These are phyloP conservation scores for Phytophthora pisi DNA, from an alignment of 352 stramenopile species.

Conservation along the genomic window DNA sequence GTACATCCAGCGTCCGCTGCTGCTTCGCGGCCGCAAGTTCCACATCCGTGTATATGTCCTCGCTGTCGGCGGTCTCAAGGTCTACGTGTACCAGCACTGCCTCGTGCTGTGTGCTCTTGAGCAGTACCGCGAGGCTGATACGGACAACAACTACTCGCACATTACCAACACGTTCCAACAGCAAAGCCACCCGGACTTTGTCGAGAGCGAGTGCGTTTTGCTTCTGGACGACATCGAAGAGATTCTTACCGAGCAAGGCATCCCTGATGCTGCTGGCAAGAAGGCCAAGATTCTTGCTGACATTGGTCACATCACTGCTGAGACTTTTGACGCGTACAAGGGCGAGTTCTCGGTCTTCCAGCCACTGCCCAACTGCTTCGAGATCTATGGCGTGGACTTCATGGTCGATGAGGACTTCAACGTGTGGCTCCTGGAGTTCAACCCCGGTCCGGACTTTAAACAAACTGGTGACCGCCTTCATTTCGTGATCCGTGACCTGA, in stretches of 20 bases:
- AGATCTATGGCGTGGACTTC: conserved; percentile 82
- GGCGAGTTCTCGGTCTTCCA: conserved; percentile 79
- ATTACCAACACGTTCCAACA: conserved; percentile 86
- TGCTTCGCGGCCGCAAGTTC: conserved; percentile 73
- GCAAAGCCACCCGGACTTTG: conserved; percentile 67
- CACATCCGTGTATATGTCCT: conserved; percentile 74
- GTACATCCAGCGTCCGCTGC: conserved; percentile 57
- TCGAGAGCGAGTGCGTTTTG: conserved; percentile 73
- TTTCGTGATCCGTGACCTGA: conserved; percentile 64
- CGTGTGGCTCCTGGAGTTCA: conserved; percentile 75
- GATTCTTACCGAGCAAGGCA: conserved; percentile 53
- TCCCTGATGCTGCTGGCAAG: conserved; percentile 39
- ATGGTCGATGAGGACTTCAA: conserved; percentile 74
- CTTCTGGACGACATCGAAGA: conserved; percentile 61
- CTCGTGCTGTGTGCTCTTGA: conserved; percentile 64
- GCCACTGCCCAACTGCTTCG: conserved; percentile 72
- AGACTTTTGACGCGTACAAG: conserved; percentile 76
- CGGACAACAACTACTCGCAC: conserved; percentile 67
- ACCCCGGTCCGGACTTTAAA: conserved; percentile 82
- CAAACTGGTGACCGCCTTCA: conserved; percentile 68
- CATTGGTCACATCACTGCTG: conserved; percentile 62
- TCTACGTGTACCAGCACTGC: conserved; percentile 76
- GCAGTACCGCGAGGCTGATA: conserved; percentile 49
- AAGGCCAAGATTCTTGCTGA: conserved; percentile 65
- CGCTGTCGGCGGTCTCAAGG: conserved; percentile 58